Evolutionary conservation across 805 yeast genomes (phyloP).

Genomic region (Saturnispora sanitii): DNA sequence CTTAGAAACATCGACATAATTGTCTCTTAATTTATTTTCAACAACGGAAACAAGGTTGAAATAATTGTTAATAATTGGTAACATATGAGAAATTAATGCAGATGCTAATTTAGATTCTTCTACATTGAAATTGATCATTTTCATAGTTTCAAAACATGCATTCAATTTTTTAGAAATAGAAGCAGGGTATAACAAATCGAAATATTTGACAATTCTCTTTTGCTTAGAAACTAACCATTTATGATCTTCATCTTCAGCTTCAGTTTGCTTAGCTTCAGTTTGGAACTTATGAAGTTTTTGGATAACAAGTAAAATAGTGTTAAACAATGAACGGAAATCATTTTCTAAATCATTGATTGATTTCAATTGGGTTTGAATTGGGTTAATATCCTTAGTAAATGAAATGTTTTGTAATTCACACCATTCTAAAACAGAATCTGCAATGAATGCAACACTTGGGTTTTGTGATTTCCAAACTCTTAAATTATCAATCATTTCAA

Average conservation of each 20-base stretch:
- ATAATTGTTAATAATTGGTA: conserved; percentile 60
- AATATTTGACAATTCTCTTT: conserved; percentile 31
- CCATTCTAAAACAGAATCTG: conserved; percentile 41
- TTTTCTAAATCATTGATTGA: conserved; percentile 33
- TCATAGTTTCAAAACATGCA: conserved; percentile 27
- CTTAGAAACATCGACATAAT: conserved; percentile 47
- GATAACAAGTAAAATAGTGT: conserved; percentile 53
- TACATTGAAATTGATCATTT: conserved; percentile 29
- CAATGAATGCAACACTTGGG: conserved; percentile 34
- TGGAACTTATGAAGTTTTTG: conserved; percentile 45
- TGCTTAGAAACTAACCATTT: conserved; percentile 56
- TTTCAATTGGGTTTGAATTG: conserved; percentile 23
- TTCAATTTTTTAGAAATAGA: conserved; percentile 14
- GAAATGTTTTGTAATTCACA: conserved; percentile 19
- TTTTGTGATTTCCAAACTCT: conserved; percentile 28
- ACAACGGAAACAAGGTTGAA: conserved; percentile 36
- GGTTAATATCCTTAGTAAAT: conserved; percentile 4
- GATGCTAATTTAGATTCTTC: conserved; percentile 31
- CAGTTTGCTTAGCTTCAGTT: conserved; percentile 4
- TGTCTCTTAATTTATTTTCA: conserved; percentile 33
- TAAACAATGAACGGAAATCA: conserved; percentile 40
- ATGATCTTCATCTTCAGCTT: conserved; percentile 32
- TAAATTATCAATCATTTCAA: conserved; percentile 23
- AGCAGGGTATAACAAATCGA: conserved; percentile 28
- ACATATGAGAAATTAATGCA: conserved; percentile 44